Base-by-base conservation (phyloP, 441 rosid species). In the Adansonia madagascariensis region DNA sequence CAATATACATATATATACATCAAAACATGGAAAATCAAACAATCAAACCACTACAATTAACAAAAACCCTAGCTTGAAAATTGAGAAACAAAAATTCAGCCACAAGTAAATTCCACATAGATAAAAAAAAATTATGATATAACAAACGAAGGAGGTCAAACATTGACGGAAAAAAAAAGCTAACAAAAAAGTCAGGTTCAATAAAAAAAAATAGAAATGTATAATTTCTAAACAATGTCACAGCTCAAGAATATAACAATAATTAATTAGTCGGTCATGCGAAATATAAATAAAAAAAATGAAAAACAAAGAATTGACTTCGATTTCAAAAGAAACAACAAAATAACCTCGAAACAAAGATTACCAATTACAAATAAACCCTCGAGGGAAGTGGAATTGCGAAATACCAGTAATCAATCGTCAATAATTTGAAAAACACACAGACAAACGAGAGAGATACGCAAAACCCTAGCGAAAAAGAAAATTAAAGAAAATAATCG, bases 21-120 rank as follows among this genome's bases (percentile, higher is more conserved):
- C 39, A 70, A 74, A 22, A 14, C 68, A 3, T 3, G 11, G 22
- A 55, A 55, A 71, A 35, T 41, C 35, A 56, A 72, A 72, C 63
- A 31, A 71, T 55, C 61, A 17, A 35, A 39, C 72, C 41, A 68
- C 39, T 20, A 20, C 50, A 68, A 4, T 18, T 44, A 67, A 44
- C 35, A 18, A 22, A 17, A 67, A 4, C 6, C 64, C 10, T 11
- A 55, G 3, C 64, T 20, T 35, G 35, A 39, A 71, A 39, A n/a
- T 10, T 35, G 17, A 8, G 10, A 50, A 31, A 50, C 6, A 27
- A 50, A 49, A 50, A n/a, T n/a, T 15, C 15, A 70, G 17, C 41
- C 20, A n/a, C 22, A 2, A 41, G n/a, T 15, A 65, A 65, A 15
- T 49, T 49, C 14, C 43, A 52, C n/a, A 71, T n/a, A 0, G 8